Evolutionary conservation across 2,329 filamentous ascomycete species (phyloP).

Genomic region (Aspergillus alliaceus): DNA sequence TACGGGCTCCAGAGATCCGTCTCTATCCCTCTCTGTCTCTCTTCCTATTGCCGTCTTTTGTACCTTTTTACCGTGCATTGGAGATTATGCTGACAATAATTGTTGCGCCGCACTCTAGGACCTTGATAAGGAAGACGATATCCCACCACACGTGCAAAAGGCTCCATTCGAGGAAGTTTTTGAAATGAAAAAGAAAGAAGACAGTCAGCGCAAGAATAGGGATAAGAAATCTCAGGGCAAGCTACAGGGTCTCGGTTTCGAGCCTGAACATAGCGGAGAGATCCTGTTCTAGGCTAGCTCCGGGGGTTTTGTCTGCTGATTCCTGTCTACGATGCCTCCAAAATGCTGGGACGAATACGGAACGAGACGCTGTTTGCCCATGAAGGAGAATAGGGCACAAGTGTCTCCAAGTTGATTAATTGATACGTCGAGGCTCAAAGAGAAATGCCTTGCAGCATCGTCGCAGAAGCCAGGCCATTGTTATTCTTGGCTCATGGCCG

Average conservation of each 20-base stretch:
- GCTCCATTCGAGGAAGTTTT: constrained; percentile 71
- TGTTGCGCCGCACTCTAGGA: constrained; percentile 55
- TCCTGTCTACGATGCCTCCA: not conserved
- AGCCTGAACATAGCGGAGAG: constrained; percentile 79
- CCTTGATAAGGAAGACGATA: constrained; percentile 89
- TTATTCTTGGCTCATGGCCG: not conserved
- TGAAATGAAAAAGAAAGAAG: constrained; percentile 70
- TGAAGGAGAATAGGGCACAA: not conserved
- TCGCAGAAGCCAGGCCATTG: not conserved
- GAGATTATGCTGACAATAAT: constrained; percentile 1
- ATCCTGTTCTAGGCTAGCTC: constrained; percentile 60
- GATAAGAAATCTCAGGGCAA: constrained; percentile 74
- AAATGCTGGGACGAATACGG: not conserved
- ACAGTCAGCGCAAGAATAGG: constrained; percentile 65
- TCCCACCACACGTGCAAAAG: constrained; percentile 66
- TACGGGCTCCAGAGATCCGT: constrained; percentile 33
- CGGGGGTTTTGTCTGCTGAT: constrained; percentile 1
- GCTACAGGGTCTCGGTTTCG: constrained; percentile 77
- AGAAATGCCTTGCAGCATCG: not conserved
- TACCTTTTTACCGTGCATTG: not conserved
- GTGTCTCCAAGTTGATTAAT: not conserved
- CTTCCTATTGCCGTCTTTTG: not conserved
- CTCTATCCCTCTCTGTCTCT: not conserved
- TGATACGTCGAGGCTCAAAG: not conserved
- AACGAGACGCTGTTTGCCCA: not conserved